Conservation (phyloP, 164 flowering plant species). For the Kalanchoe fedtschenkoi region DNA sequence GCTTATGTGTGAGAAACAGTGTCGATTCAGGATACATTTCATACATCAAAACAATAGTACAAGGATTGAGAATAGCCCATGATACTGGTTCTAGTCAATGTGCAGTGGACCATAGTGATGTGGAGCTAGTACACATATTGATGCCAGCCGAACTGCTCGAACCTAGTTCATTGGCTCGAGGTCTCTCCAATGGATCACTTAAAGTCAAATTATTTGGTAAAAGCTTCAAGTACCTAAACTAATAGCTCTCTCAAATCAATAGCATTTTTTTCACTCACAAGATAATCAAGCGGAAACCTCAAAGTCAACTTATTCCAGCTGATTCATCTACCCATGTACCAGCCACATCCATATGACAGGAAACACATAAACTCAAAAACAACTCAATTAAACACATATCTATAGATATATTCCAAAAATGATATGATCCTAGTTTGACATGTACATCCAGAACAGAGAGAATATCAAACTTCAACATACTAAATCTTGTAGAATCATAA, state of each 20-base stretch:
- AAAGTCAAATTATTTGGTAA: background rate
- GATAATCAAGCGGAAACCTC: background rate
- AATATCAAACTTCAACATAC: too few relatives aligned
- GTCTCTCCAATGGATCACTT: background rate
- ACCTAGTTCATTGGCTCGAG: background rate
- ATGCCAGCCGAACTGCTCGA: background rate
- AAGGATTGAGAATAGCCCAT: background rate
- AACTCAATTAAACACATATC: background rate
- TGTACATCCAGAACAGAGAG: background rate
- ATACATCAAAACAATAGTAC: background rate
- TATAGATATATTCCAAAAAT: background rate
- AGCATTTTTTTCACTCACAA: background rate
- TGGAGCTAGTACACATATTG: background rate
- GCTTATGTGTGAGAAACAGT: background rate
- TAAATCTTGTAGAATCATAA: too few relatives aligned
- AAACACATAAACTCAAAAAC: background rate
- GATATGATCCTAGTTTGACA: background rate
- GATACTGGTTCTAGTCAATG: background rate
- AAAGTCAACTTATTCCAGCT: background rate
- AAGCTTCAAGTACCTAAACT: background rate
- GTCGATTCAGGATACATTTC: background rate
- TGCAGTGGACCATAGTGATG: background rate
- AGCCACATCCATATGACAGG: background rate
- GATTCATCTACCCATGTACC: background rate
- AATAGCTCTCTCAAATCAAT: background rate